Evolutionary conservation across 108 stramenopile genomes (phyloP), one percentile per base, ranked within the genome.

Genomic region (Bacterosira constricta): DNA sequence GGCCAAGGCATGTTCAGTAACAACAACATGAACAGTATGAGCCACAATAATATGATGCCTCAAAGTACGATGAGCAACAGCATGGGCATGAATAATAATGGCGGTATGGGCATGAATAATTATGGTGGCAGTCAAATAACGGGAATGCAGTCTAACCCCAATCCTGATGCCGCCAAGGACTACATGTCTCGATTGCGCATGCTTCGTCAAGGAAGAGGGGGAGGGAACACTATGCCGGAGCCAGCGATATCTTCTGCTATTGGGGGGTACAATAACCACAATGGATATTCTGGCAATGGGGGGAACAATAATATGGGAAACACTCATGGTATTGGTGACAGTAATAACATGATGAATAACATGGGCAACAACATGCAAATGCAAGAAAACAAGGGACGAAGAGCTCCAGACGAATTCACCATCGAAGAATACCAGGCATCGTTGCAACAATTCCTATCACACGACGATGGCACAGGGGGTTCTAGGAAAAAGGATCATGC

Each of bases 361-460:
- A 51, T 51, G 32, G 45, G 64, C 13, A 46, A 18, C 29, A 31
- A 2, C 25, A 63, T 45, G 29, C 35, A 63, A 26, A 59, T 59
- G 57, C 21, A 23, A 23, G 35, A 38, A 20, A 18, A 36, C 36
- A 58, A 34, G 11, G 27, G n/a, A 7, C 13, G 27, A 0, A 42
- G 44, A 23, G 42, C 21, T 17, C 55, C 26, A 42, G 35, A 52
- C 30, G 53, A 65, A 32, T 69, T 68, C 38, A 68, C 41, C 60
- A 63, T 68, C 35, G 67, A 77, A 39, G 75, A 77, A 47, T 77
- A 77, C 35, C 59, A 69, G 55, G 67, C 67, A 23, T 69, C 75
- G 1, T 51, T 77, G 4, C 75, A 77, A 63, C 51, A 77, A 52
- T 77, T 69, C 46, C 30, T 77, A 21, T 34, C 52, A 20, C 57